Base-by-base conservation (phyloP, 495 filamentous ascomycete species). In the Penicillium samsonianum region DNA sequence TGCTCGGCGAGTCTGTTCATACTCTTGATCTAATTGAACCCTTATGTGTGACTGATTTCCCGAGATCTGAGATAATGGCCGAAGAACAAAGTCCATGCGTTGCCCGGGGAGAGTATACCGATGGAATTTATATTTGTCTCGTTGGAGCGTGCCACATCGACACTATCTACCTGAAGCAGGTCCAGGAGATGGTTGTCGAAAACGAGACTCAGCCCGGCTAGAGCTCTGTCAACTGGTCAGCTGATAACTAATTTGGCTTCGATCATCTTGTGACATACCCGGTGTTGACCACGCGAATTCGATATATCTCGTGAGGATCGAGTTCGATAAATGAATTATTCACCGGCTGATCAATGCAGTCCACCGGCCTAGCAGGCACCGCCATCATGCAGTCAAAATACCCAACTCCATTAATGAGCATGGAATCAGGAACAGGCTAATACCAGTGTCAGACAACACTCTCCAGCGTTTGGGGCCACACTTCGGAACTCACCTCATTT, bases 401-500 rank as follows among this genome's bases (percentile, higher is more conserved):
- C 10, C 81, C 81, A 9, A 57, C 53, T 35, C 81, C 81, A 59
- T 84, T 82, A 20, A 84, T 60, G 6, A 84, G 58, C 2, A 84
- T 47, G 0, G 77, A 80, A 53, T 84, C 81, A 2, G 81, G 81
- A 38, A 79, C 79, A 7, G 80, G 80, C 74, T 62, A 41, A 12
- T 26, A 22, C 4, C 20, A 7, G 16, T 31, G 8, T 30, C 51
- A 43, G 28, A 35, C 37, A 20, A 1, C 31, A 19, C 14, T 10
- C 17, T 16, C 6, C 14, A 41, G 4, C 26, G 20, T 26, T 20
- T 23, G 42, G 1, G 3, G 9, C 10, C 28, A n/a, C 26, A 20
- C 30, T 20, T 53, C 47, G 23, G 7, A 28, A 48, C 61, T 12
- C 50, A 77, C 74, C 64, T 83, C 80, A 28, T 78, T 78, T 3